phyloP scores from a whole-genome alignment of 1,284 basidiomycete species.

The Cryptococcus maquisensis region DNA sequence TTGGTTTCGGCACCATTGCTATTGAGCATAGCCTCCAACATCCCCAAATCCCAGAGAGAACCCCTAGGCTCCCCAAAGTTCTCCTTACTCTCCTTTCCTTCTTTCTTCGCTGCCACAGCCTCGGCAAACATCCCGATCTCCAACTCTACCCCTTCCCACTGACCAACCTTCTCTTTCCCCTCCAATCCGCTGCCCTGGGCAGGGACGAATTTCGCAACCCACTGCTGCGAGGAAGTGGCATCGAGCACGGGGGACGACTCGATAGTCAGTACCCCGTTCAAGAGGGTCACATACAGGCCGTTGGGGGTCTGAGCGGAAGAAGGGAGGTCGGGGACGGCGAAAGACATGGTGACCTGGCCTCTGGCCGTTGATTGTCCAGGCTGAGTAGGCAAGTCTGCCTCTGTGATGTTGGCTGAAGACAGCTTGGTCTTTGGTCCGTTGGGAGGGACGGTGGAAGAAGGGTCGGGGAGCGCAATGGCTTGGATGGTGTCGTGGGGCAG shows the following conservation, averaged over 20 bases:
- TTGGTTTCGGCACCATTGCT: constrained; percentile 63
- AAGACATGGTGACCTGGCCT: constrained; percentile 39
- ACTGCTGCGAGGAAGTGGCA: too few species aligned
- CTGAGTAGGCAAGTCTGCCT: constrained; percentile 19
- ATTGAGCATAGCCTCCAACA: constrained; percentile 70
- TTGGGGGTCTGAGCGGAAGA: constrained; percentile 14
- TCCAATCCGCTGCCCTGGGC: constrained; percentile 48
- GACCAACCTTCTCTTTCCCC: constrained; percentile 50
- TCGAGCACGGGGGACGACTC: constrained; percentile 55
- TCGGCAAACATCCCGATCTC: constrained; percentile 63
- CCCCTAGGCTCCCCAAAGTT: constrained; percentile 43
- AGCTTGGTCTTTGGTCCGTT: constrained; percentile 49
- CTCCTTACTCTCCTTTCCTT: constrained; percentile 19
- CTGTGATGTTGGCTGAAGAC: constrained; percentile 10
- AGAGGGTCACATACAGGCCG: constrained; percentile 30
- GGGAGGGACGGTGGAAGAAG: constrained; percentile 57
- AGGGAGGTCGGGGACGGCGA: constrained; percentile 33
- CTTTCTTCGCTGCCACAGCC: constrained; percentile 50
- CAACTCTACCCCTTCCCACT: constrained; percentile 58
- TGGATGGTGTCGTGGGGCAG: constrained; percentile 70
- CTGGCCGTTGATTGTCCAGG: constrained; percentile 30
- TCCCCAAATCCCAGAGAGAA: constrained; percentile 66
- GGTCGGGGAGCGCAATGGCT: constrained; percentile 54
- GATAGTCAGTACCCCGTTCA: constrained; percentile 53
- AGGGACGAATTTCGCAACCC: constrained; percentile 58